Base-by-base conservation (phyloP, 2,329 filamentous ascomycete species). In the Aspergillus piperis region DNA sequence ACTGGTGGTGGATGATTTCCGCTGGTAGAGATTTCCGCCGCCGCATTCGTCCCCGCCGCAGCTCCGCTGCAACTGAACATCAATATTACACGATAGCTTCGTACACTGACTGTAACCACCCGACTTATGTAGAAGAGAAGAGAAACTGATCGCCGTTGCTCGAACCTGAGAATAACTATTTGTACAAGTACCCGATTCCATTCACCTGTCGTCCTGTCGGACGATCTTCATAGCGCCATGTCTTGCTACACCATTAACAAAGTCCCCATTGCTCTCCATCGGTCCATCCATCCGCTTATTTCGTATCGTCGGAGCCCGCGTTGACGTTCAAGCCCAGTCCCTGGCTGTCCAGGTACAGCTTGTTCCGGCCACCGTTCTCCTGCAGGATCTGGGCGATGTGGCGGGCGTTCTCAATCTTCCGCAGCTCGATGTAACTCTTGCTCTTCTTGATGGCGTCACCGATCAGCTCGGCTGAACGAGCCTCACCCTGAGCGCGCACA, bases 361-460 rank as follows among this genome's bases (percentile, higher is more conserved):
- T 95, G 83, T 99, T 99, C 82, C 88, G 88, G 76, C 91, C 89
- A 62, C 91, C 90, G 60, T 84, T 85, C 77, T 96, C 92, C 78
- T 97, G 91, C 71, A 99, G 78, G 69, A 96, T 88, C 69, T 84
- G 79, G n/a, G 95, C 95, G 78, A 99, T 96, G 59, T 87, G 85
- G 68, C 91, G 86, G 6, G 95, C 95, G 73, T 97, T 99, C 83
- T 99, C 95, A 71, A 99, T 96, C 84, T 96, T 95, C 81, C 96
- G 91, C 75, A 99, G 86, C 80, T 98, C 95, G 65, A 99, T 87
- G 78, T 99, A 99, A 66, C 92, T 90, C 81, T 93, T 90, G 83
- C 86, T 96, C 90, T 98, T 99, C 91, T 98, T 99, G 88, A 99
- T 96, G 63, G 95, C 95, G 56, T 99, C 95, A 79, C 95, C 95